phyloP scores from a whole-genome alignment of 352 stramenopile genomes.

The Globisporangium yorkense region DNA sequence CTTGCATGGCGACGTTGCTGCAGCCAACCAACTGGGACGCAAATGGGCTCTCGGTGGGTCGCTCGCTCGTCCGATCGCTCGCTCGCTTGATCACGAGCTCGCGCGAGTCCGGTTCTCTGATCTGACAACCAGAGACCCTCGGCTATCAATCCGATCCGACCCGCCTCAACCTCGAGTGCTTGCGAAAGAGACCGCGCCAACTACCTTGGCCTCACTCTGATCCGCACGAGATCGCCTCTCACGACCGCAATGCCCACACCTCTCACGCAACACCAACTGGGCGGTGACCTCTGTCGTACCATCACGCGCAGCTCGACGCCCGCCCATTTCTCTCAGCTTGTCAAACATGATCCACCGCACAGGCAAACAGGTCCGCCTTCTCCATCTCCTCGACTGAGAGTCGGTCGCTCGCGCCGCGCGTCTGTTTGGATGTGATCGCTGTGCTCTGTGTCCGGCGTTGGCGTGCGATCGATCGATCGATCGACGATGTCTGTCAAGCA shows the following conservation, averaged over 20 bases:
- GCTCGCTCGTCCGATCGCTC: no score
- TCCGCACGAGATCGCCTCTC: no score
- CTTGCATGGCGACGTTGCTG: no score
- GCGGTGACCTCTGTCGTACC: neutral
- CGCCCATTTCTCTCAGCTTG: neutral
- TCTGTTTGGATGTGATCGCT: neutral
- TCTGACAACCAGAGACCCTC: no score
- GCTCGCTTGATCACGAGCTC: neutral
- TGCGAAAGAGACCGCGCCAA: neutral
- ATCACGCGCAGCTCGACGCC: no score
- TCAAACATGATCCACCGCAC: no score
- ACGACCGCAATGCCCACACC: neutral
- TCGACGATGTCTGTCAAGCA: neutral
- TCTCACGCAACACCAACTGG: no score
- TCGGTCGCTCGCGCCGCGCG: neutral
- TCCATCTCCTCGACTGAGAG: neutral
- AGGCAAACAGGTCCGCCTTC: no score
- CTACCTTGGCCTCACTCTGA: neutral
- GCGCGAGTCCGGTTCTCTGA: no score
- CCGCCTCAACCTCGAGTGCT: neutral
- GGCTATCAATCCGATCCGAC: neutral
- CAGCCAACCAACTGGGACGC: no score
- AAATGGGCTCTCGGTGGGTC: neutral
- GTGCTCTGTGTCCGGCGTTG: neutral
- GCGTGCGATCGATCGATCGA: no score